Conservation (phyloP, 2,329 filamentous ascomycete genomes). For the Gaeumannomyces sp. region DNA sequence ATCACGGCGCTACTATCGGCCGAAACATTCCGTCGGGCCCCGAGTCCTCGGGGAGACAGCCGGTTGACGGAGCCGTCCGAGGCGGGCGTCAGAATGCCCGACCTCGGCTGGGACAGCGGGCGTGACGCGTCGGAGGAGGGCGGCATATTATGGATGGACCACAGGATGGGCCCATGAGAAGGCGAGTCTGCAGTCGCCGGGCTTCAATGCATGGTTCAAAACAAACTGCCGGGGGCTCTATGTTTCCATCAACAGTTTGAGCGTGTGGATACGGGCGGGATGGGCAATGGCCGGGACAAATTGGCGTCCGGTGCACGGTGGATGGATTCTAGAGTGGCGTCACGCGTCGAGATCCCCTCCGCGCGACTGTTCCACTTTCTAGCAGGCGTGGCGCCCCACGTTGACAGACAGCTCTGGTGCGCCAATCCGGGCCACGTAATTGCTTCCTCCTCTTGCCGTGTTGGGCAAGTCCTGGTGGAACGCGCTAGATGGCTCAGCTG, state of each 20-base stretch:
- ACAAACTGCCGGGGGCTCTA: neutral
- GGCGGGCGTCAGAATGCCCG: conserved; percentile 35
- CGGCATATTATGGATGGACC: conserved; percentile 12
- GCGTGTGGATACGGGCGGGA: neutral
- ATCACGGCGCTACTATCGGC: neutral
- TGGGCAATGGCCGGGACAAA: neutral
- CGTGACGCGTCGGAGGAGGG: conserved; percentile 39
- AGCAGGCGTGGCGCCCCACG: neutral
- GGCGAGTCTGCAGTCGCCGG: neutral
- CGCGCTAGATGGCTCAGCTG: too few species aligned
- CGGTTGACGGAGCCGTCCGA: conserved; percentile 33
- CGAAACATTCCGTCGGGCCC: neutral
- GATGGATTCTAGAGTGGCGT: neutral
- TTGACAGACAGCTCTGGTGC: neutral
- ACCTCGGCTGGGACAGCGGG: conserved; percentile 16
- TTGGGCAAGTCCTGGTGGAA: neutral
- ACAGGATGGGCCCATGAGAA: conserved; percentile 3
- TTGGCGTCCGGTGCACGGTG: neutral
- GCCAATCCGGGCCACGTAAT: neutral
- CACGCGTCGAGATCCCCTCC: neutral
- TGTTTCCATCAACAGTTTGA: neutral
- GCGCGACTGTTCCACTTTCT: neutral
- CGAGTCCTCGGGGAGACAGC: neutral
- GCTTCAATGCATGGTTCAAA: conserved; percentile 1
- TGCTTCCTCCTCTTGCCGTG: neutral